Percentiles rank a stretch among this genome's conserved stretches.
These are phyloP conservation scores for Phytomonas serpens DNA, from an alignment of 208 protist genomes.

Conservation along the genomic window DNA sequence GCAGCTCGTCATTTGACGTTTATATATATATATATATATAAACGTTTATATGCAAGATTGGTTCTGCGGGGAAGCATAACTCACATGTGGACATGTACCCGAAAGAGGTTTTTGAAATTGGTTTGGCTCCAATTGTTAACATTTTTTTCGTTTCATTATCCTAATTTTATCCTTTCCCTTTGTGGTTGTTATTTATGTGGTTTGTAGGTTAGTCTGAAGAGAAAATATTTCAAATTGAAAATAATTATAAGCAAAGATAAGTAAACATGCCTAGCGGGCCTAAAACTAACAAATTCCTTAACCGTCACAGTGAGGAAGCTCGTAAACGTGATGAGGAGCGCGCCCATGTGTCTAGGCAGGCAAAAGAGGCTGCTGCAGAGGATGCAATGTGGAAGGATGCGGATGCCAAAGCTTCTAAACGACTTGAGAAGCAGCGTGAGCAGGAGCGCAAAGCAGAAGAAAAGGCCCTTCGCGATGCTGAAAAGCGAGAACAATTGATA, in stretches of 20 bases:
- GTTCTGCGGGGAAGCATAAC: neutral
- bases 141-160: slow-evolving; percentile 1
- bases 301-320: slow-evolving; percentile 81
- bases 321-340: slow-evolving; percentile 62
- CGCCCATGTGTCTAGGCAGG: slow-evolving; percentile 17
- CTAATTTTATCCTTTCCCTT: neutral
- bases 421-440: slow-evolving; percentile 51
- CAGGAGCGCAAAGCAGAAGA: slow-evolving; percentile 49
- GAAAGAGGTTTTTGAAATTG: neutral
- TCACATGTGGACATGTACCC: neutral
- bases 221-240: slow-evolving; percentile 1
- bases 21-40: slow-evolving; percentile 3
- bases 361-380: slow-evolving; percentile 33
- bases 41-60: neutral
- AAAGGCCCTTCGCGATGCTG: slow-evolving; percentile 33
- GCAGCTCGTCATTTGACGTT: slow-evolving; percentile 5
- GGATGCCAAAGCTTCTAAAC: slow-evolving; percentile 51
- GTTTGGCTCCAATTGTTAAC: neutral
- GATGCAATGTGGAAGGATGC: slow-evolving; percentile 69
- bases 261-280: slow-evolving; percentile 73
- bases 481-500: slow-evolving; percentile 65
- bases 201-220: slow-evolving; percentile 2
- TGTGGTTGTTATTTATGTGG: slow-evolving; percentile 7
- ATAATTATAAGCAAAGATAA: neutral
- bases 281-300: slow-evolving; percentile 78